Evolutionary conservation across 148 eudicot genomes (phyloP), one percentile per base, ranked within the genome.

Genomic region (Chenopodium berlandieri): DNA sequence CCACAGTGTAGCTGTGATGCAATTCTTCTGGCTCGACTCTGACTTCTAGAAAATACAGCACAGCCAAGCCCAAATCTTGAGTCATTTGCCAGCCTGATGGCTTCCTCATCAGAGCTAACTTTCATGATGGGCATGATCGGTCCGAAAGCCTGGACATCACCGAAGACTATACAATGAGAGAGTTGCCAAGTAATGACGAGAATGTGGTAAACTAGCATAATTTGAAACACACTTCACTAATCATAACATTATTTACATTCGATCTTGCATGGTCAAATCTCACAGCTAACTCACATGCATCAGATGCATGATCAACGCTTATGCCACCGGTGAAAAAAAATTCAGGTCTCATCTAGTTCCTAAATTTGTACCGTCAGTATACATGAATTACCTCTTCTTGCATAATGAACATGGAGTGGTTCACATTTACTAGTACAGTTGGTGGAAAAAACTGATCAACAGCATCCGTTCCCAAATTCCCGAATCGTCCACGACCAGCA

Each of bases 401-500:
- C 95, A 96, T 92, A 84, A 96, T 79, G 84, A 89, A 94, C 99
- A 96, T 96, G 10, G 92, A 82, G 88, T 96, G 99, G 85, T 92
- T 88, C 71, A 96, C 94, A 81, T 94, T 89, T 37, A 96, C 90
- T 75, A 96, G 80, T 23, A 96, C 88, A 63, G 99, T 96, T 47
- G 99, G 98, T 54, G 99, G 99, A 83, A 96, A 96, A 84, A 92
- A 96, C 81, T 96, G 99, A 88, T 96, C 99, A 70, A 96, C 95
- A 74, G 99, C 98, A 74, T 92, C 99, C 83, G 94, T 92, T 65
- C 97, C 97, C 79, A 96, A 89, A 85, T 94, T 92, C 27, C 98
- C 97, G 73, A 96, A 97, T 87, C 94, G 93, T 79, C 99, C 99
- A 78, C 99, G 91, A 75, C 92, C 90, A 83, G 78, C 89, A 85